Base-by-base conservation (phyloP, 2,329 filamentous ascomycete species). In the Moelleriella libera region DNA sequence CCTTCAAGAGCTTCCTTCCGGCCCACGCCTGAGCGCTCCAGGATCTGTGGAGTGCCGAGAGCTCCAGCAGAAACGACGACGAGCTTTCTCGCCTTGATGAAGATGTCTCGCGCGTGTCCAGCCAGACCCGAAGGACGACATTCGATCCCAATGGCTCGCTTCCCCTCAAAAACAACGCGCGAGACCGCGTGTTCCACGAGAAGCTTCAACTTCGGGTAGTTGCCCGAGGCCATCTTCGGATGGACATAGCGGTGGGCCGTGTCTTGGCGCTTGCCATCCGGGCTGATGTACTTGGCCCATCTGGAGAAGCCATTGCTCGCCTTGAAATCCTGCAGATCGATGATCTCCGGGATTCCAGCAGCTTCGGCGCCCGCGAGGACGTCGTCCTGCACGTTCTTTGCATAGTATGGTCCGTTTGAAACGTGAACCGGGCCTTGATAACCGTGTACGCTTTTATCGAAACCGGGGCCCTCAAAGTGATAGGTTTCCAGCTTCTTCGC, bases 11-110 rank as follows among this genome's bases (percentile, higher is more conserved):
- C 54, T 2, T 70, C 63, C 1, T 67, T 61, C 43, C 68, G 65
- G n/a, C 77, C 78, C 1, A 84, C 55, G 6, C 80, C 80, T 0
- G 80, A 83, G 21, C 80, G 65, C 57, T 83, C 78, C 0, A 84
- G 69, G 1, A 83, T 67, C 0, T 63, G 59, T 0, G 78, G 75
- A 0, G 75, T 75, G 2, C 72, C 71, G 5, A 70, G 64, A 0
- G 75, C 68, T 9, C 77, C 77, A 5, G 54, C 70, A 55, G 60
- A 61, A 0, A 63, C 53, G 0, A 64, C 52, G 0, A 64, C 60
- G 0, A 60, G 51, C 41, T 57, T 63, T 6, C 51, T 55, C 0
- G 60, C 62, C 46, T 53, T 57, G 31, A 63, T 45, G 0, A 41
- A 52, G 30, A 52, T 44, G 0, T 50, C 49, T 5, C 52, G 50